Evolutionary conservation across 2,329 filamentous ascomycete genomes (phyloP), one percentile per base, ranked within the genome.

Genomic region (Dissoconium aciculare): DNA sequence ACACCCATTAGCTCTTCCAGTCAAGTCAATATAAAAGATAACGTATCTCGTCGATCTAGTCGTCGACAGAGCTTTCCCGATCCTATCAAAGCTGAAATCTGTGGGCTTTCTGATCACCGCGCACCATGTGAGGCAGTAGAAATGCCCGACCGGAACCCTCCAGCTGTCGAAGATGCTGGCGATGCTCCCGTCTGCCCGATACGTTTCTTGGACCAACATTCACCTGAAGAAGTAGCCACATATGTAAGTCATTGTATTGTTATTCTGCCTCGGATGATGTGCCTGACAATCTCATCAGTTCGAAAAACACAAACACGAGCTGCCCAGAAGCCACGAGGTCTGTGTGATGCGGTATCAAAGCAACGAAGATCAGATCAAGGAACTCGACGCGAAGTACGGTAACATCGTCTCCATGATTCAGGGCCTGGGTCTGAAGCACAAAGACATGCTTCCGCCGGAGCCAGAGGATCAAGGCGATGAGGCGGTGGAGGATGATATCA

Each of bases 321-420:
- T 95, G 32, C 87, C 87, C 6, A 73, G 87, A 45, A 94, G 84
- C 52, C 87, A 95, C 56, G 83, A 91, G 52, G 71, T 94, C 26
- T 95, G 87, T 54, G 74, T 95, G 37, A 76, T 80, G 49, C 72
- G 85, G 34, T 93, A 93, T 52, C 82, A 92, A 57, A 78, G 73
- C 54, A 87, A 85, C 48, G 78, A 87, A 45, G 71, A 79, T 40
- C 80, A 85, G 48, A 80, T 92, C 49, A 74, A 74, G 42, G 81
- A 91, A 56, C 65, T 95, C 33, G 87, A 95, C 53, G 82, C 82
- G 39, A 95, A 94, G 55, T 95, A 94, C 52, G 84, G 83, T 41
- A 87, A 78, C 52, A 63, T 94, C 26, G 83, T 82, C 44, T 91
- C 73, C 57, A 94, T 95, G 87, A 91, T 95, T 38, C 78, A 89